Conservation (phyloP, 257 asterid species). For the Scutellaria galericulata region DNA sequence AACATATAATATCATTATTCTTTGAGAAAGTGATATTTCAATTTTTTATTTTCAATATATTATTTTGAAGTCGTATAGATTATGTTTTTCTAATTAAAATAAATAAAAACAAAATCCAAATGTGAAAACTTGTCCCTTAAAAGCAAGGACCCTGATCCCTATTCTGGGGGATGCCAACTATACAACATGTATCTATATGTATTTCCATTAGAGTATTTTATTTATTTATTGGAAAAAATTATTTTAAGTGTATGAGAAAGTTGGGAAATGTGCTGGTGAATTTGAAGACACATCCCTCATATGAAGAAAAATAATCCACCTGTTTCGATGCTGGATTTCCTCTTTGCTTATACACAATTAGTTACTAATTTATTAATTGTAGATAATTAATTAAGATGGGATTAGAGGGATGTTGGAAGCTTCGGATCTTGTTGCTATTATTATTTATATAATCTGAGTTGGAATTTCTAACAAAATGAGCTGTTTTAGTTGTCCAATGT, state of each 20-base stretch:
- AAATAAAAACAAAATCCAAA: neutral
- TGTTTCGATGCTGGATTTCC: conserved; percentile 46
- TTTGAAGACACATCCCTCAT: conserved; percentile 49
- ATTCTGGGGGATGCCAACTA: conserved; percentile 35
- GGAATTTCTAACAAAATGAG: conserved; percentile 42
- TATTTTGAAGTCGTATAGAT: no score
- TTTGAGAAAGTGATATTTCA: no score
- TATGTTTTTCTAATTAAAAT: no score
- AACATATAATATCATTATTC: no score
- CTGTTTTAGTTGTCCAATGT: conserved; percentile 44
- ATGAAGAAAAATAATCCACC: conserved; percentile 38
- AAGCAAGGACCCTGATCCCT: conserved; percentile 5
- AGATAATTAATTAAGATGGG: conserved; percentile 27
- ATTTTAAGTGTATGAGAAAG: conserved; percentile 9
- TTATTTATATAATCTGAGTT: conserved; percentile 28
- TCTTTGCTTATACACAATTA: conserved; percentile 22
- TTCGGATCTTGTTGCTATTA: conserved; percentile 38
- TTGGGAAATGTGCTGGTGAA: conserved; percentile 44
- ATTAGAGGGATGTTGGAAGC: conserved; percentile 42
- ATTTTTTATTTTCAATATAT: no score
- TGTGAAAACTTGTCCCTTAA: neutral
- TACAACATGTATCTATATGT: neutral
- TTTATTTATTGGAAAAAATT: neutral
- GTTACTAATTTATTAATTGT: conserved; percentile 1
- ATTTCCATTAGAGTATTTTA: neutral